phyloP scores from a whole-genome alignment of 352 stramenopile species.

The Phytophthora syringae region DNA sequence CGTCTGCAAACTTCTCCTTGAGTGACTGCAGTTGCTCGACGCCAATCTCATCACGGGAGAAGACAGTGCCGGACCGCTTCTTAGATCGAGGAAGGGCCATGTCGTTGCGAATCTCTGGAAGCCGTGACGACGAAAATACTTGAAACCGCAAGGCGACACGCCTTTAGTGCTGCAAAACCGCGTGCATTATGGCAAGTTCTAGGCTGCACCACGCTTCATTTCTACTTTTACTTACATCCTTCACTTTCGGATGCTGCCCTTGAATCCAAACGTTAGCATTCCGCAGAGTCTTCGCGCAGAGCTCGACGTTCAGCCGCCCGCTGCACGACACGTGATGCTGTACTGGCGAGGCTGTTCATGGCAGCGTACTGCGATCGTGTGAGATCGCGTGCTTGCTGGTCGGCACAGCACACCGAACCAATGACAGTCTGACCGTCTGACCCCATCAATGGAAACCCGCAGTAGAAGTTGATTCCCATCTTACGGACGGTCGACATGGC shows the following conservation, averaged over 20 bases:
- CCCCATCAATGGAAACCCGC: constrained; percentile 66
- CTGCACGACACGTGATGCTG: constrained; percentile 55
- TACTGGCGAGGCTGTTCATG: constrained; percentile 60
- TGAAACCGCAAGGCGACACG: constrained; percentile 30
- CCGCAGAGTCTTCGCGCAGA: constrained; percentile 24
- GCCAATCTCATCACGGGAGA: constrained; percentile 82
- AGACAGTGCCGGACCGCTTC: constrained; percentile 65
- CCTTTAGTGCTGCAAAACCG: neutral
- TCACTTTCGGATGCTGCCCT: neutral
- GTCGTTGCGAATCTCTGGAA: neutral
- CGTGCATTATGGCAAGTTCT: constrained; percentile 4
- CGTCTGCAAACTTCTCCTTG: constrained; percentile 86
- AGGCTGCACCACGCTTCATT: neutral
- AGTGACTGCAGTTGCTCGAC: constrained; percentile 84
- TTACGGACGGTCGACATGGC: constrained; percentile 46
- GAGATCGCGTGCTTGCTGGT: constrained; percentile 52
- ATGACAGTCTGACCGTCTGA: constrained; percentile 61
- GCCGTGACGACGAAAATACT: constrained; percentile 19
- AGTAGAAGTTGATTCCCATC: constrained; percentile 74
- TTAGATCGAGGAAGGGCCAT: constrained; percentile 38
- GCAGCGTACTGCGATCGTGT: constrained; percentile 62
- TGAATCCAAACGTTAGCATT: constrained; percentile 14
- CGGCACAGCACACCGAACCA: constrained; percentile 67
- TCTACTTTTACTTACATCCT: constrained; percentile 5
- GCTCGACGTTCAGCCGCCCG: constrained; percentile 29